Base-by-base conservation (phyloP, 208 protist species). In the Balamuthia mandrillaris region DNA sequence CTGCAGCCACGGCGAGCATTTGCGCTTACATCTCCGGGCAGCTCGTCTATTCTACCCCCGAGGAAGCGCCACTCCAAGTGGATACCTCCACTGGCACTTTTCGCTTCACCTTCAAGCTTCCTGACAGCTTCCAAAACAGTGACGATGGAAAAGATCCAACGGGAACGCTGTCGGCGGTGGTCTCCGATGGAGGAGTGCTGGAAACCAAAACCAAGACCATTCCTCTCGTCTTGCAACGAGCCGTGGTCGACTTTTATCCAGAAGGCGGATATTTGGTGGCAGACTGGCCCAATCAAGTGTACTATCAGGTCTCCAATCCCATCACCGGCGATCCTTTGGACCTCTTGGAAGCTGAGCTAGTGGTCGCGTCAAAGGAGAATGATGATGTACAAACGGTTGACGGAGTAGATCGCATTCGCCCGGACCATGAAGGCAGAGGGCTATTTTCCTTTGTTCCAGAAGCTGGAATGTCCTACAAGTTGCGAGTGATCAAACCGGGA, bases 201-300 rank as follows among this genome's bases (percentile, higher is more conserved):
- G 83, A 87, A 78, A 87, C 5, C 42, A 44, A 16, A 31, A 37
- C 31, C 16, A 88, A 87, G 52, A 88, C 84, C 5, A 88, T 87
- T 27, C 84, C 84, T 83, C 29, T 87, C 61, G 24, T 87, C 16
- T 77, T 88, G 16, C 35, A 83, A 33, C 6, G 54, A 37, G 21
- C 86, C 29, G 79, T 41, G 12, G 14, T 87, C 10, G 33, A 72
- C 14, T 61, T 87, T 88, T 86, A 66, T 79, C 83, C 84, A 18
- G 84, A 87, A 83, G 84, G 84, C 14, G 84, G 84, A 63, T 6
- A 88, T 79, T 14, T 87, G 33, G 39, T 87, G 14, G 37, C 9
- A 14, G 84, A 81, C 6, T 12, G 84, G 14, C 24, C 31, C 14
- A 58, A 78, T 60, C 27, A 33, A 6, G 60, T 87, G 14, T 86